These are phyloP conservation scores for Petunia axillaris DNA, from an alignment of 257 asterid species.

Conservation along the genomic window DNA sequence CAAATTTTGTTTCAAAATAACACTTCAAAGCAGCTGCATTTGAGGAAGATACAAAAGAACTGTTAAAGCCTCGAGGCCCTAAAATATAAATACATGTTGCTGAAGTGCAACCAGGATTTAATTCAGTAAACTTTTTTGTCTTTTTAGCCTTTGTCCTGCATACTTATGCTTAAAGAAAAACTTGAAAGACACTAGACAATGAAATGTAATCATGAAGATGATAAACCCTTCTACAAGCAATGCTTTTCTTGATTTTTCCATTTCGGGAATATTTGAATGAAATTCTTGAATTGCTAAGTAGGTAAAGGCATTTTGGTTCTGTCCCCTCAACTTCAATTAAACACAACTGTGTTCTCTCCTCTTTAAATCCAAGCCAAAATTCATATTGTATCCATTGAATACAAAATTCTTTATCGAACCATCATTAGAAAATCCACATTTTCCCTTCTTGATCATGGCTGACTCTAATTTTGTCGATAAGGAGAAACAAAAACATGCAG, in stretches of 20 bases:
- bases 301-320: constrained; percentile 33
- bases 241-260: constrained; percentile 40
- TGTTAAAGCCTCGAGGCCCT: not conserved
- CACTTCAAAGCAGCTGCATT: not conserved
- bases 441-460: constrained; percentile 31
- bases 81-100: not conserved
- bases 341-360: not conserved
- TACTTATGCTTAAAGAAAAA: not conserved
- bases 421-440: not conserved
- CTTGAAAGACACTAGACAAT: constrained; percentile 27
- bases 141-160: constrained; percentile 1
- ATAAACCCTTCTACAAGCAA: constrained; percentile 48
- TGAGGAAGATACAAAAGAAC: not conserved
- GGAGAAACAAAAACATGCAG: constrained; percentile 50
- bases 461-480: constrained; percentile 35
- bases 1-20: too few relatives aligned
- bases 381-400: constrained; percentile 11
- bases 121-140: not conserved
- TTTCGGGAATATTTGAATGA: constrained; percentile 20
- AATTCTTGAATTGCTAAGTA: constrained; percentile 47
- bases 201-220: constrained; percentile 15
- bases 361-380: constrained; percentile 36
- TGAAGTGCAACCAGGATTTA: not conserved
- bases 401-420: not conserved
- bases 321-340: constrained; percentile 29